A percentile compares a stretch with the other conserved stretches of the same genome.
phyloP scores from a whole-genome alignment of 2,329 filamentous ascomycete genomes.

The Curvularia lunata region DNA sequence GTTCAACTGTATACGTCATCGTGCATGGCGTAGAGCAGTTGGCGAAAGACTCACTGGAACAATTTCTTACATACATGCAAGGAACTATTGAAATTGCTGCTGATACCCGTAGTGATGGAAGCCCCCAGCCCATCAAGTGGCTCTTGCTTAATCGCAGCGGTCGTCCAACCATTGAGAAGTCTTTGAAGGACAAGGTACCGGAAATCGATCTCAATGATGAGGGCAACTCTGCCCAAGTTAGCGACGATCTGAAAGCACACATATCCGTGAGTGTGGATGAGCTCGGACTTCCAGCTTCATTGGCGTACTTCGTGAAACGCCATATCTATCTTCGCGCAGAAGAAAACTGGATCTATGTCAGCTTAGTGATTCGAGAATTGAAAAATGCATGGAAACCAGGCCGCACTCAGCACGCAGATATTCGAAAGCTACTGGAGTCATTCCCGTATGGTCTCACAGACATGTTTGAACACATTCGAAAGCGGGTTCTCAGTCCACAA shows the following conservation, averaged over 20 bases:
- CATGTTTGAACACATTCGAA: slow-evolving; percentile 33
- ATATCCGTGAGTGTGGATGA: slow-evolving; percentile 27
- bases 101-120: slow-evolving; percentile 1
- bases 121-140: slow-evolving; percentile 24
- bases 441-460: slow-evolving; percentile 34
- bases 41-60: slow-evolving; percentile 25
- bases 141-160: slow-evolving; percentile 28
- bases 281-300: slow-evolving; percentile 20
- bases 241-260: slow-evolving; percentile 23
- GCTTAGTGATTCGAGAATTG: slow-evolving; percentile 30
- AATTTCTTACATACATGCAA: slow-evolving; percentile 22
- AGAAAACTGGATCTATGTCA: slow-evolving; percentile 33
- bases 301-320: slow-evolving; percentile 33
- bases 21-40: slow-evolving; percentile 31
- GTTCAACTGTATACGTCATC: slow-evolving; percentile 25
- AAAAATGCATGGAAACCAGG: slow-evolving; percentile 27
- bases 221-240: slow-evolving; percentile 23
- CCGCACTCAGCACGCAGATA: slow-evolving; percentile 20
- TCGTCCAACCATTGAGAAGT: slow-evolving; percentile 28
- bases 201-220: slow-evolving; percentile 30
- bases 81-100: slow-evolving; percentile 4
- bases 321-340: slow-evolving; percentile 30
- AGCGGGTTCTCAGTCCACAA: slow-evolving; percentile 23
- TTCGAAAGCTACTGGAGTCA: slow-evolving; percentile 29
- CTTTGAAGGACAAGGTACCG: slow-evolving; percentile 18